Conservation (phyloP, 1,284 basidiomycete genomes). For the Ganoderma sp. region DNA sequence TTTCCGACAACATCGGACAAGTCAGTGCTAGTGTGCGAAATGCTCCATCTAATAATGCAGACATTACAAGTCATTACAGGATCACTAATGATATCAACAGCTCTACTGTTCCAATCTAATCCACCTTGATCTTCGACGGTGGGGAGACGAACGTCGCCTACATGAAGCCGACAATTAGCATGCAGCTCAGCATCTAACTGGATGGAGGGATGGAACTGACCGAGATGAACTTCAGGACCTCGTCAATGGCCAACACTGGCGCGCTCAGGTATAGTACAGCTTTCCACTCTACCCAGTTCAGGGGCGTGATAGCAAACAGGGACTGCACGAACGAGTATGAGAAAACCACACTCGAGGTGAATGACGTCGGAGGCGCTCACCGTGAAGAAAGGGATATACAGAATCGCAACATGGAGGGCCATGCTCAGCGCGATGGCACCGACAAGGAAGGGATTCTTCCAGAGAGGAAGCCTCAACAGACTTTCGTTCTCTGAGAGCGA, state of each 20-base stretch:
- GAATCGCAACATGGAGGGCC: constrained; percentile 90
- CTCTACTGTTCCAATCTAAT: constrained; percentile 35
- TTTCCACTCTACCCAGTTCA: constrained; percentile 94
- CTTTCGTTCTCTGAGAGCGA: constrained; percentile 98
- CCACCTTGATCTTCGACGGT: constrained; percentile 53
- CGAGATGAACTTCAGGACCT: constrained; percentile 86
- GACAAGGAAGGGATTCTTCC: constrained; percentile 94
- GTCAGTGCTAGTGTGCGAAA: neutral
- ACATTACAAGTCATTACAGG: constrained; percentile 32
- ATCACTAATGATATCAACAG: constrained; percentile 16
- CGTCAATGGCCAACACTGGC: constrained; percentile 91
- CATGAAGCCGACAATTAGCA: constrained; percentile 4
- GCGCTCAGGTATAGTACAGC: constrained; percentile 90
- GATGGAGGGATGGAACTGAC: constrained; percentile 48
- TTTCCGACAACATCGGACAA: neutral
- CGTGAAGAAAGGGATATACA: constrained; percentile 95
- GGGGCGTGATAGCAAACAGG: constrained; percentile 90
- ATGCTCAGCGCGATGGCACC: constrained; percentile 89
- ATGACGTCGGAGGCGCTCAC: constrained; percentile 51
- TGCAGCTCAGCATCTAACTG: neutral
- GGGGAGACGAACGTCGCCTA: constrained; percentile 53
- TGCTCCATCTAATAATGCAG: constrained; percentile 12
- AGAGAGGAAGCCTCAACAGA: constrained; percentile 85
- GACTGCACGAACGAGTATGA: constrained; percentile 48
- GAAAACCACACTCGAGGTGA: neutral